These are phyloP conservation scores for Phialophora chinensis DNA, from an alignment of 2,329 filamentous ascomycete species.

Conservation along the genomic window DNA sequence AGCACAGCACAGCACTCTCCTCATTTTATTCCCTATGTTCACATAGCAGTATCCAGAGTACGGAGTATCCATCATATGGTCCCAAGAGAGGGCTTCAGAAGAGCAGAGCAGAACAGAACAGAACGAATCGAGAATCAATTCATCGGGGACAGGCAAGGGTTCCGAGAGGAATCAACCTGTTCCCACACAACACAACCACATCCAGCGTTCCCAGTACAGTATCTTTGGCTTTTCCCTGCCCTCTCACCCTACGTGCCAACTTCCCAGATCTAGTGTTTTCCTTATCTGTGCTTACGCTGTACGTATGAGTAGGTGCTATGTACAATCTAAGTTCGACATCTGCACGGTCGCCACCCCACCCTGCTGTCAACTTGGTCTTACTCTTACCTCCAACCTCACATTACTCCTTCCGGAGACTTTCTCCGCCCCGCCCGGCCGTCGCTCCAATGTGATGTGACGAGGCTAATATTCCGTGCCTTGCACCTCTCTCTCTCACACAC, in stretches of 20 bases:
- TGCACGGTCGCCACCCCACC: background rate
- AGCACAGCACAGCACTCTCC: constrained; percentile 10
- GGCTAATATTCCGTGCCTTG: too few species aligned
- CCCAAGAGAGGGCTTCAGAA: constrained; percentile 1
- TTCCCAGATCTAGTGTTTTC: background rate
- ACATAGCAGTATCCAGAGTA: constrained; percentile 1
- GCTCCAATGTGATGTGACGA: too few species aligned
- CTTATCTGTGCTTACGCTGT: background rate
- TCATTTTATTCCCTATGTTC: constrained; percentile 4
- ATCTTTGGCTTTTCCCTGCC: background rate
- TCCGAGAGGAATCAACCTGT: background rate
- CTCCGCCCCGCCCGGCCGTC: too few species aligned
- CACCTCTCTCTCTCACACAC: too few species aligned
- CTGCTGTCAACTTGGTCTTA: background rate
- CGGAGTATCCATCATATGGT: constrained; percentile 9
- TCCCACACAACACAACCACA: background rate
- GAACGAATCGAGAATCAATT: background rate
- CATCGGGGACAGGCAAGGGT: background rate
- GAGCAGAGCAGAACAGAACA: background rate
- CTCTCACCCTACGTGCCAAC: background rate
- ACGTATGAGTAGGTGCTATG: too few species aligned
- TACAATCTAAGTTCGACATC: too few species aligned
- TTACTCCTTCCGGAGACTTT: background rate
- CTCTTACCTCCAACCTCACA: too few species aligned
- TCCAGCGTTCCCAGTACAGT: background rate